These are phyloP conservation scores for Apiospora malaysiana DNA, from an alignment of 2,329 filamentous ascomycete species.

Conservation along the genomic window DNA sequence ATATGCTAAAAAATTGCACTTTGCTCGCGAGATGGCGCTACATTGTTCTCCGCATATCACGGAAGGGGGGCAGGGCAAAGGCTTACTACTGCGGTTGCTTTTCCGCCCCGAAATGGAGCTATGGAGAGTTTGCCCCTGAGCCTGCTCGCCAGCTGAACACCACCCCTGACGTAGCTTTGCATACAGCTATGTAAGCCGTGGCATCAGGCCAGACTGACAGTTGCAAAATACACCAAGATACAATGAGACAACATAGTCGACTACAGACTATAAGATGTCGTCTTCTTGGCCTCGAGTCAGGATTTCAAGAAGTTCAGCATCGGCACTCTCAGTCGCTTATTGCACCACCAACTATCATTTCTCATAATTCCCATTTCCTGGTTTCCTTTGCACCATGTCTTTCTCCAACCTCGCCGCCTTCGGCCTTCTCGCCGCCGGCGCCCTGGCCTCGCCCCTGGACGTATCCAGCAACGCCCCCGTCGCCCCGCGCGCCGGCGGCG, in stretches of 20 bases:
- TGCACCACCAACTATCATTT: background rate
- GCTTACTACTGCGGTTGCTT: background rate
- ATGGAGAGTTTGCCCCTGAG: background rate
- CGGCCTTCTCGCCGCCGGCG: background rate
- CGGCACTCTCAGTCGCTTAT: background rate
- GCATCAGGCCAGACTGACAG: background rate
- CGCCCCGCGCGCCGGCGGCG: background rate
- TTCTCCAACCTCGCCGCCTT: background rate
- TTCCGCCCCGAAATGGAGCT: background rate
- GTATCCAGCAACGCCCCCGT: background rate
- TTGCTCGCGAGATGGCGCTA: background rate
- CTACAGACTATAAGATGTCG: background rate
- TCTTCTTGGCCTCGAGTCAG: background rate
- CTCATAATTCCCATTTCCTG: background rate
- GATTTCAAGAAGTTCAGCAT: background rate
- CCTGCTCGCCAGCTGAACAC: background rate
- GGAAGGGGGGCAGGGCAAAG: background rate
- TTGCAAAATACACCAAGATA: background rate
- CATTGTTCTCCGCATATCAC: background rate
- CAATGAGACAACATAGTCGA: no score
- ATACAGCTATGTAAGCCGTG: background rate
- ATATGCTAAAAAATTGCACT: background rate
- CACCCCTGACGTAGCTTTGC: background rate
- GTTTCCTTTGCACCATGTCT: background rate
- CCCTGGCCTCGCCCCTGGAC: slow-evolving; percentile 3